These are phyloP conservation scores for Graphium sp. DNA, from an alignment of 2,329 filamentous ascomycete genomes.

Conservation along the genomic window DNA sequence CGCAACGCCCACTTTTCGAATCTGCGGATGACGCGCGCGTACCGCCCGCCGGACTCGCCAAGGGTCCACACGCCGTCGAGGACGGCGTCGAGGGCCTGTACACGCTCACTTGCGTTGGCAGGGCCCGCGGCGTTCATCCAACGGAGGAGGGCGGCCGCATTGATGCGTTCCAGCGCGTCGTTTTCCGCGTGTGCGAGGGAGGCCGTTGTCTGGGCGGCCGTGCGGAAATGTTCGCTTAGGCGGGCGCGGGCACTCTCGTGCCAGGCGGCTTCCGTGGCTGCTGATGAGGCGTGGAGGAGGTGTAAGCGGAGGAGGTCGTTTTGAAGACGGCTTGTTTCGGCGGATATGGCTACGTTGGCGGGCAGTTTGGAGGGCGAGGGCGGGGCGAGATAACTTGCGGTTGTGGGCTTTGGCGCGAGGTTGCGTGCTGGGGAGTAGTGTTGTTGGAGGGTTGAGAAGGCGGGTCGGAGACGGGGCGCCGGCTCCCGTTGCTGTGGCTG, in stretches of 20 bases:
- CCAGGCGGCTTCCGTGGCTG: constrained; percentile 28
- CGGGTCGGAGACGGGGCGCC: constrained; percentile 25
- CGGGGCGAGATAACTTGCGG: constrained; percentile 37
- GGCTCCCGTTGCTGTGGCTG: constrained; percentile 7
- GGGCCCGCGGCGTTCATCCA: constrained; percentile 9
- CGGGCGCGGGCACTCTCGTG: constrained; percentile 33
- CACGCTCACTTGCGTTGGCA: constrained; percentile 31
- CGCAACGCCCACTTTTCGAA: constrained; percentile 44
- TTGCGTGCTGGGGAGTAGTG: constrained; percentile 50
- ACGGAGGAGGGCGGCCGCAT: constrained; percentile 26
- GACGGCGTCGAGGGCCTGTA: constrained; percentile 40
- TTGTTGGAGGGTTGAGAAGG: constrained; percentile 47
- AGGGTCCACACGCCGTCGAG: constrained; percentile 40
- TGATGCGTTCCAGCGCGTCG: constrained; percentile 28
- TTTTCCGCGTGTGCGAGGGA: constrained; percentile 19
- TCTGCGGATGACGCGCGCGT: constrained; percentile 31
- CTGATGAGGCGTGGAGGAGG: constrained; percentile 40
- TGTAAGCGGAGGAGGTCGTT: constrained; percentile 50
- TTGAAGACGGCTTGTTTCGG: constrained; percentile 41
- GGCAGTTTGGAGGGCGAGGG: constrained; percentile 45
- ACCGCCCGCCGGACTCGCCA: constrained; percentile 36
- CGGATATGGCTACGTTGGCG: constrained; percentile 39
- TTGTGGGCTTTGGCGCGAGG: constrained; percentile 43
- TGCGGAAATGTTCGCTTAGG: constrained; percentile 27
- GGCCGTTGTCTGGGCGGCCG: constrained; percentile 16